Evolutionary conservation across 2,329 filamentous ascomycete genomes (phyloP).

Genomic region (Paecilomyces fulvus): DNA sequence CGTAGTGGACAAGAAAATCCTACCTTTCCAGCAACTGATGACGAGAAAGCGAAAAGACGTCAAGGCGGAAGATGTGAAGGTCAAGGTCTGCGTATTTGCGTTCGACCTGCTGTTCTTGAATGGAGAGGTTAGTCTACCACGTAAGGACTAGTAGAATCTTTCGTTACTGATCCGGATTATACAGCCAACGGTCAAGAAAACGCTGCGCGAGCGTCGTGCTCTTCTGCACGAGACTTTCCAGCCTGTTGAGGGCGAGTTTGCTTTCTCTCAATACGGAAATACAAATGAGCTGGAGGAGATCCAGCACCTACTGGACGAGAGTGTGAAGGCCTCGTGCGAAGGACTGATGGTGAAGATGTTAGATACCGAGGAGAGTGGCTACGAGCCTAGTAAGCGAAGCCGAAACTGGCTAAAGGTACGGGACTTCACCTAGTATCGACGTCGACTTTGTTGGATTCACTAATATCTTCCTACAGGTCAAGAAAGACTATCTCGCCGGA

Average conservation of each 20-base stretch:
- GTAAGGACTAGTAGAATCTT: background rate
- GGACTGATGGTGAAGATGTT: slow-evolving; percentile 99
- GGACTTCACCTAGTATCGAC: background rate
- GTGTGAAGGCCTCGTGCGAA: slow-evolving; percentile 91
- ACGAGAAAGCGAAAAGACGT: slow-evolving; percentile 96
- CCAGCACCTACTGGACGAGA: slow-evolving; percentile 83
- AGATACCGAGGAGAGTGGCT: slow-evolving; percentile 83
- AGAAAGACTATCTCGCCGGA: slow-evolving; percentile 93
- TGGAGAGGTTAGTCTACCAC: slow-evolving; percentile 51
- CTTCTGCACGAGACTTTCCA: slow-evolving; percentile 65
- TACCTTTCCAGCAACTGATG: slow-evolving; percentile 98
- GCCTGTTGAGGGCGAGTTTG: slow-evolving; percentile 79
- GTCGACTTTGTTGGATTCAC: background rate
- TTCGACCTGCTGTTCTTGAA: slow-evolving; percentile 94
- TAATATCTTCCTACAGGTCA: slow-evolving; percentile 51
- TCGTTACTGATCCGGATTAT: background rate
- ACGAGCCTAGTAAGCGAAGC: slow-evolving; percentile 91
- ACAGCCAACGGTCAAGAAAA: slow-evolving; percentile 72
- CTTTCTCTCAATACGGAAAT: slow-evolving; percentile 79
- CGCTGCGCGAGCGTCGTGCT: slow-evolving; percentile 73
- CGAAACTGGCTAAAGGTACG: slow-evolving; percentile 94
- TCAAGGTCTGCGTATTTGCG: slow-evolving; percentile 94
- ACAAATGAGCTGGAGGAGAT: slow-evolving; percentile 89
- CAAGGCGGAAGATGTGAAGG: slow-evolving; percentile 87
- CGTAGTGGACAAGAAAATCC: slow-evolving; percentile 82